Evolutionary conservation across 805 yeast species (phyloP).

Genomic region (Saturnispora mendoncae): DNA sequence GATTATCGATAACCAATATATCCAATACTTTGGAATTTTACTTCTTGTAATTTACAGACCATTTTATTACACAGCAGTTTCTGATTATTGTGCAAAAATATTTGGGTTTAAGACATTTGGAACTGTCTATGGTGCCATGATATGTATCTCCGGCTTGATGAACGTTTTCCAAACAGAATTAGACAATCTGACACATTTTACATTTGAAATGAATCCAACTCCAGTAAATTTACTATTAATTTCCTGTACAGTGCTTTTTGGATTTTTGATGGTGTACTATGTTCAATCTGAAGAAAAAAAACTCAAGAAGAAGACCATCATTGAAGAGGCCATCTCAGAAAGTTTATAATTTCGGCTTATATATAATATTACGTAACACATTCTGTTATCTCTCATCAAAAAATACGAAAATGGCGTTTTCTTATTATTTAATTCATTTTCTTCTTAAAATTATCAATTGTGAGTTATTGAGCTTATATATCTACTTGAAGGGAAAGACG

Average conservation of each 20-base stretch:
- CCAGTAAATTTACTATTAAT: slow-evolving; percentile 64
- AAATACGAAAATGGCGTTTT: no score
- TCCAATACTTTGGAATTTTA: slow-evolving; percentile 61
- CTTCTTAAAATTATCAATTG: slow-evolving; percentile 22
- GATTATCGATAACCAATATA: slow-evolving; percentile 36
- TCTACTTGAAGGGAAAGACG: not conserved
- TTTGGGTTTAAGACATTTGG: slow-evolving; percentile 93
- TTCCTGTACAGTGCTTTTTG: slow-evolving; percentile 44
- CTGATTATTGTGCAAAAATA: slow-evolving; percentile 86
- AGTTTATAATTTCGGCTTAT: no score
- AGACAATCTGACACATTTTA: slow-evolving; percentile 62
- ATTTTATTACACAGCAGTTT: slow-evolving; percentile 84
- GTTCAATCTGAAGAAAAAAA: slow-evolving; percentile 35
- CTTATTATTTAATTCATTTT: slow-evolving; percentile 29
- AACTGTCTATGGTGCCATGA: slow-evolving; percentile 79
- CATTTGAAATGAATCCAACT: slow-evolving; percentile 63
- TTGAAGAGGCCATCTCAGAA: slow-evolving; percentile 51
- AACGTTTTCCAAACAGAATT: slow-evolving; percentile 63
- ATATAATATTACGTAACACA: no score
- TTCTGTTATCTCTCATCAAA: no score
- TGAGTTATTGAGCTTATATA: not conserved
- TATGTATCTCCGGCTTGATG: slow-evolving; percentile 73
- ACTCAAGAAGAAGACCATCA: slow-evolving; percentile 42
- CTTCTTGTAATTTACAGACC: slow-evolving; percentile 80
- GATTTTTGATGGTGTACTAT: slow-evolving; percentile 34